Base-by-base conservation (phyloP, 2,329 filamentous ascomycete genomes). In the Emergomyces africanus region DNA sequence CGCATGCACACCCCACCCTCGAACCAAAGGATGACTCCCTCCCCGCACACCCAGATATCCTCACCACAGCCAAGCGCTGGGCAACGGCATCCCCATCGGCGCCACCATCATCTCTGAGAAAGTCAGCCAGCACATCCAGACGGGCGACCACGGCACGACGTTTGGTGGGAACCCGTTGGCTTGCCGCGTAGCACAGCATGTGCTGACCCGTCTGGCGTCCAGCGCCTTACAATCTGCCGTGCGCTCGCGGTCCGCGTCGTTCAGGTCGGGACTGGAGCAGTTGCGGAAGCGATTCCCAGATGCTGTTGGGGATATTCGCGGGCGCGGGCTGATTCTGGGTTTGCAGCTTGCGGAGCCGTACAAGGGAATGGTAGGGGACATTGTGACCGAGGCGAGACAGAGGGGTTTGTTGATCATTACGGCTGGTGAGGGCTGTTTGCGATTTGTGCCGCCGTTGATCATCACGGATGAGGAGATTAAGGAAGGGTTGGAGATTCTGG, bases 1-100 rank as follows among this genome's bases (percentile, higher is more conserved):
- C 94, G 0, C 92, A 99, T 70, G 80, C 80, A 12, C 78, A 80
- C 60, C 80, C 94, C 28, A 87, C 89, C 41, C 66, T 75, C n/a
- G 66, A 66, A 1, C 70, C 70, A 10, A 66, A 70, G 10, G 70
- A 71, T 28, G 72, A 70, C 28, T 68, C 63, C 23, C 10, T 58
- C 66, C 85, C 88, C 64, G 90, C 90, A 1, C 94, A 99, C 70
- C 94, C 94, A 6, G 94, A 99, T 68, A 86, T 99, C 64, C 76
- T 99, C 63, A 96, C 92, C 15, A 92, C 89, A 0, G 94, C 94
- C 60, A 99, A 99, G 94, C 94, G 0, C 84, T 99, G 1, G 94
- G 94, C 18, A 99, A 99, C 69, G 94, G 94, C 5, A 92, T 96
- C 73, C 94, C 94, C 54, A 91, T 99, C 65, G 94, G 90, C 56